phyloP scores from a whole-genome alignment of 169 alveolate genomes.

The Eimeria nieschulzi region DNA sequence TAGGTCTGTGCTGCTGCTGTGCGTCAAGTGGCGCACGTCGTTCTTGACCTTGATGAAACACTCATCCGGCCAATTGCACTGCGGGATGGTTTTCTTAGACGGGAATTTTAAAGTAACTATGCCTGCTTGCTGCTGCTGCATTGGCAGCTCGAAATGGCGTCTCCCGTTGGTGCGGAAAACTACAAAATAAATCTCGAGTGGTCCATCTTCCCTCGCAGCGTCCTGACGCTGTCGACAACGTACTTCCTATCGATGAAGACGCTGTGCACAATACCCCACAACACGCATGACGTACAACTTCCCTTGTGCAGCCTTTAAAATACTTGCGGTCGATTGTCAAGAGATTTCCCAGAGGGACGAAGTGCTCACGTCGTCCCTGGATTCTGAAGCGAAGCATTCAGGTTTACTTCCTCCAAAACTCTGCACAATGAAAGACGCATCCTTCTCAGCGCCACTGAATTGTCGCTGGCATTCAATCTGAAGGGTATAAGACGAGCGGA shows the following conservation, averaged over 20 bases:
- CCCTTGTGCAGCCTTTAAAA: background rate
- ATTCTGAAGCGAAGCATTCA: conserved; percentile 57
- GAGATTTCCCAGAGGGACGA: background rate
- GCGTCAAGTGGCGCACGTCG: too few relatives aligned
- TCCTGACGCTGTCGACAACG: conserved; percentile 51
- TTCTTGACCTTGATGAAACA: background rate
- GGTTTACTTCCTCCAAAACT: conserved; percentile 65
- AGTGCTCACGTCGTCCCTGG: conserved; percentile 57
- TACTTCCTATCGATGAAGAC: conserved; percentile 53
- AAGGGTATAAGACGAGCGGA: too few relatives aligned
- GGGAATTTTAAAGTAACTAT: background rate
- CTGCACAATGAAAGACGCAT: background rate
- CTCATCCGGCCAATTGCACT: background rate
- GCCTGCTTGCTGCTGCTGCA: background rate
- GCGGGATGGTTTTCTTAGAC: background rate
- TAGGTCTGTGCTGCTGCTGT: too few relatives aligned
- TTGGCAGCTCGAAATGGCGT: background rate
- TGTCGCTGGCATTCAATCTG: too few relatives aligned
- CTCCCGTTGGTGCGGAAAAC: background rate
- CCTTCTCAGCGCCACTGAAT: too few relatives aligned
- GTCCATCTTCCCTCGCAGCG: conserved; percentile 39
- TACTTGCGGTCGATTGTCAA: background rate
- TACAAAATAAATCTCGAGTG: conserved; percentile 56
- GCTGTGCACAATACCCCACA: background rate
- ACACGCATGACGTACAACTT: background rate